Evolutionary conservation across 2,329 filamentous ascomycete species (phyloP), one percentile per base, ranked within the genome.

Genomic region (Pyrenophora seminiperda): DNA sequence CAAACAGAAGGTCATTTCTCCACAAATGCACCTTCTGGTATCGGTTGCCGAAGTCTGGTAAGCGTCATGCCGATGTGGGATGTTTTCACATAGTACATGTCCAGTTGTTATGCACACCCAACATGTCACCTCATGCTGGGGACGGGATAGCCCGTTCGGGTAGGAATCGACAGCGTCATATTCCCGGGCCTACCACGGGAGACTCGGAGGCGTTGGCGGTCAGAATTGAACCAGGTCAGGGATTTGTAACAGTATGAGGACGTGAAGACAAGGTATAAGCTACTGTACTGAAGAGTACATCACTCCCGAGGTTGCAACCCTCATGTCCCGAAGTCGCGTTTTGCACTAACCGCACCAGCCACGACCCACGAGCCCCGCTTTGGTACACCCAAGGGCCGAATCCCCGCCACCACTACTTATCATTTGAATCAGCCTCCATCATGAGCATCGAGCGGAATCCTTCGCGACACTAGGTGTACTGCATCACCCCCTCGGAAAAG

Each of bases 261-360:
- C 15, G 9, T 29, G 32, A 27, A 32, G 41, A 24, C 27, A 37
- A 22, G 41, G 10, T 30, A 22, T 24, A 13, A 29, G 31, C 20
- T 36, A 37, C 27, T n/a, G 39, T 36, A 37, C 27, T n/a, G 39
- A 27, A 19, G 24, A 27, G 24, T 11, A 27, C 13, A 27, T 27
- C 10, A 10, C 24, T 10, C 24, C 24, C 24, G 24, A 27, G 10
- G 24, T 27, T 9, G 24, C 24, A 27, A 11, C 10, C 9, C 13
- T 27, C 24, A 10, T 27, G 24, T 27, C 24, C 24, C 24, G 9
- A 11, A 14, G 13, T 29, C 18, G 32, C 17, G 13, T 30, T 37
- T 7, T 30, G 32, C 41, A 31, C 41, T 37, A 44, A 27, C 3
- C 24, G 41, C 41, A 44, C 32, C 13, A 9, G 41, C 41, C 41